Percentiles rank a stretch among this genome's conserved stretches.
These are phyloP conservation scores for Auxenochlorella pyrenoidosa DNA, from an alignment of 139 green algal species.

Conservation along the genomic window DNA sequence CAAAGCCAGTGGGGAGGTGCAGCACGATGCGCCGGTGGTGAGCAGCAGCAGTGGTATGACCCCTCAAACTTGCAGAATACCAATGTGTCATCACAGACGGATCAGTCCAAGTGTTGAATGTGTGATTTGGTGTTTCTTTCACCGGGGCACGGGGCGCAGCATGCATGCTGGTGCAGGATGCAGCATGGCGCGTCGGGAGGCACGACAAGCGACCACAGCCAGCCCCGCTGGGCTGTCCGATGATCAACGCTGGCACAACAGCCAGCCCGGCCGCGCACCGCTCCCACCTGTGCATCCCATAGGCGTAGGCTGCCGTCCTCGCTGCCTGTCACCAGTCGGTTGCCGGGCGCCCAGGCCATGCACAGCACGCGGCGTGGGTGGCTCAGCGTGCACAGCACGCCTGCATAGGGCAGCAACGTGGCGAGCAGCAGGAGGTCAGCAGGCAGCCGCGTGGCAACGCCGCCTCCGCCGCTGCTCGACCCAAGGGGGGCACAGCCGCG, in stretches of 20 bases:
- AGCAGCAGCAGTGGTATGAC: not conserved
- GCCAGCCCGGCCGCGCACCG: not conserved
- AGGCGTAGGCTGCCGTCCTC: constrained; percentile 56
- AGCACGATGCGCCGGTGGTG: not conserved
- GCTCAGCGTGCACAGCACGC: constrained; percentile 24
- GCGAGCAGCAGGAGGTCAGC: too few species aligned
- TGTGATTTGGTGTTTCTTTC: constrained; percentile 38
- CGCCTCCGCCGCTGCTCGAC: too few species aligned
- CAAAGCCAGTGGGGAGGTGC: not conserved
- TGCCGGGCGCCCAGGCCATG: constrained; percentile 31
- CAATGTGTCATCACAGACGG: constrained; percentile 15
- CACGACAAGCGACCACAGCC: not conserved
- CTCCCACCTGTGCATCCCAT: constrained; percentile 59
- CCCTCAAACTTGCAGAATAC: constrained; percentile 38
- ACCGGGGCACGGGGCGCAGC: not conserved
- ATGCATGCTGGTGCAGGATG: not conserved
- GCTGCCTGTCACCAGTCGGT: constrained; percentile 36
- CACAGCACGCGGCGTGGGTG: constrained; percentile 53
- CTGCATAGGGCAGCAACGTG: not conserved
- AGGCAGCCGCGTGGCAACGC: too few species aligned
- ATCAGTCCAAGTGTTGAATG: constrained; percentile 38
- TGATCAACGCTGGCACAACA: not conserved
- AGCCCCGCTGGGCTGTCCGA: too few species aligned
- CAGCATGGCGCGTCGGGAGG: not conserved
- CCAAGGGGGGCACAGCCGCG: too few species aligned